These are phyloP conservation scores for Leishmania amazonensis DNA, from an alignment of 208 protist species.

Conservation along the genomic window DNA sequence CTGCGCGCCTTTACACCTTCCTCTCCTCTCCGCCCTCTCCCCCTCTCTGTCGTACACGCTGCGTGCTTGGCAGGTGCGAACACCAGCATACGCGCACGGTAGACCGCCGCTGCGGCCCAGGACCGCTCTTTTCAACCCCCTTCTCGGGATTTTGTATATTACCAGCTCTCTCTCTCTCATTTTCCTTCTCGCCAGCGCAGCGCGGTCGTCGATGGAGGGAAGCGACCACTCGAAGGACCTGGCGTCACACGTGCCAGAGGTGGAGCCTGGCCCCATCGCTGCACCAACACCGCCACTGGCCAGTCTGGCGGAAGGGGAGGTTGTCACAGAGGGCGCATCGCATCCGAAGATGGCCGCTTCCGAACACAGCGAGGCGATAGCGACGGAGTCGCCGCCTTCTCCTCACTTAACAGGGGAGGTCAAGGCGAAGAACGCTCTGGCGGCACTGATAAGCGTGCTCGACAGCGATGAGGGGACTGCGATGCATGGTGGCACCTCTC, in stretches of 20 bases:
- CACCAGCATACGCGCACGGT: background rate
- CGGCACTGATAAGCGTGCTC: constrained; percentile 25
- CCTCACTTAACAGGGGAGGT: background rate
- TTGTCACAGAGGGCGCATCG: background rate
- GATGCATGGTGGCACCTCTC: background rate
- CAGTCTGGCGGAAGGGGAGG: background rate
- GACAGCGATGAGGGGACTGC: constrained; percentile 5
- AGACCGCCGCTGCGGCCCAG: no score
- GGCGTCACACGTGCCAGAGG: background rate
- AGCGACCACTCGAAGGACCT: background rate
- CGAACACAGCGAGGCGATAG: background rate
- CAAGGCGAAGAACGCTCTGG: constrained; percentile 12
- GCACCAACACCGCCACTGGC: background rate
- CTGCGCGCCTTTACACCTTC: background rate
- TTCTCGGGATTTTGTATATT: no score
- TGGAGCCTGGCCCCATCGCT: background rate
- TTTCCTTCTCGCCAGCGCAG: background rate
- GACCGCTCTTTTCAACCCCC: no score
- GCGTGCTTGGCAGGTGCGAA: background rate
- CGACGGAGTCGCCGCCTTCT: background rate
- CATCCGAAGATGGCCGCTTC: background rate
- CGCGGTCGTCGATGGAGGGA: background rate
- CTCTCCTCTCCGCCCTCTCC: background rate
- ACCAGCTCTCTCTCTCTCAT: background rate
- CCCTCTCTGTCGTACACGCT: background rate